Conservation (phyloP, 768 basidiomycete species). For the Naematelia aurantialba region DNA sequence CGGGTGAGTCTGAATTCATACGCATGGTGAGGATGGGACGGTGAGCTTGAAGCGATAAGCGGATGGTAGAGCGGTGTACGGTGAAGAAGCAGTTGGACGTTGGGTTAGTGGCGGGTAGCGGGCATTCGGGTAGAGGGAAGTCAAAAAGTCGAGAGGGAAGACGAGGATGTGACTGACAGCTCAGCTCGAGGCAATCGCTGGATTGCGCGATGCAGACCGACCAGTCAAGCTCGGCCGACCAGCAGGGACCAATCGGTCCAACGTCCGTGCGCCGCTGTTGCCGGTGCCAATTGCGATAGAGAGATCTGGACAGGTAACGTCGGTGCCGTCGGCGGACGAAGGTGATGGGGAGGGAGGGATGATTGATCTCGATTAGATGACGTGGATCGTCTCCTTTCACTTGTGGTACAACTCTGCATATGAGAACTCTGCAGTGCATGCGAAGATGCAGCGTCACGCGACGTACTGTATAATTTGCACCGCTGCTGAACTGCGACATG, state of each 20-base stretch:
- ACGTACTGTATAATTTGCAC: too few species aligned
- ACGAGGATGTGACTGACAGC: neutral
- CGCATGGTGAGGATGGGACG: neutral
- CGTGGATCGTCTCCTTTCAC: too few species aligned
- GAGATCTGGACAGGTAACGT: too few species aligned
- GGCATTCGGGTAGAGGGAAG: neutral
- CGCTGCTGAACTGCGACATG: too few species aligned
- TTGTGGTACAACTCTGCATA: too few species aligned
- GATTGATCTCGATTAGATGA: neutral
- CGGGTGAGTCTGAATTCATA: neutral
- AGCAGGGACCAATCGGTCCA: neutral
- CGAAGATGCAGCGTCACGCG: too few species aligned
- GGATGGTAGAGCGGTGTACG: neutral
- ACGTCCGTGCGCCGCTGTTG: neutral
- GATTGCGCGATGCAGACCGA: constrained; percentile 2
- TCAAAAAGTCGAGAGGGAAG: neutral
- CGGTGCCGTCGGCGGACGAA: neutral
- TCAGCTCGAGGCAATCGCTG: constrained; percentile 1
- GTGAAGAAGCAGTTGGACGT: neutral
- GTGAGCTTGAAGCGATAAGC: neutral
- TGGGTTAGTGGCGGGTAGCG: neutral
- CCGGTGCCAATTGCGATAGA: neutral
- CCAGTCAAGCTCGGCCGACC: constrained; percentile 5
- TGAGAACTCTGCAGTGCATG: too few species aligned
- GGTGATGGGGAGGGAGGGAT: neutral